Base-by-base conservation (phyloP, 306 rosid genomes). In the Ziziphus jujuba region DNA sequence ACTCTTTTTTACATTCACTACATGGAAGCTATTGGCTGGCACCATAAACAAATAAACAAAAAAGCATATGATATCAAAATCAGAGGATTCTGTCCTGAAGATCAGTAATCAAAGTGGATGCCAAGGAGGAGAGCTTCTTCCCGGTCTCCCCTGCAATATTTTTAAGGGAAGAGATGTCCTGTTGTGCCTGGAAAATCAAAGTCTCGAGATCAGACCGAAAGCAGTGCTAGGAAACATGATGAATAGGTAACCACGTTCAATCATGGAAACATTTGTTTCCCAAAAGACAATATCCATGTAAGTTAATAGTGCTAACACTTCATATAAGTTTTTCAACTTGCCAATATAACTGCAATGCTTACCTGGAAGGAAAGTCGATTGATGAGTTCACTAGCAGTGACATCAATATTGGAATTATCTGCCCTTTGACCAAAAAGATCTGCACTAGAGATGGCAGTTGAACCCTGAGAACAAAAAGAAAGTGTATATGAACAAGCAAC, bases 101-200 rank as follows among this genome's bases (percentile, higher is more conserved):
- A 83, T 90, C 97, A 9, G 95, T 90, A 48, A 90, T 88, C 66
- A 92, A 79, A 63, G 78, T 79, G 82, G 91, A 84, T 21, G 98
- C 98, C 63, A 93, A 75, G 22, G 91, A 81, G 84, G 84, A 80
- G 44, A 93, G 95, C 74, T 85, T 93, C 87, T 93, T 93, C 65
- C 97, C 91, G 2, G 98, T 88, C 82, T 90, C 98, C 53, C 96
- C 98, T 0, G 91, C 98, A 25, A 90, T 88, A 71, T 87, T 90
- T 77, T 79, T 93, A 1, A 93, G 76, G 72, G 97, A 87, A 68
- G 95, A 88, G 14, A 93, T 79, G 78, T 93, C 96, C 76, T 90
- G 91, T 44, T 87, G 96, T 17, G 97, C 93, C 98, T 93, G 81
- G 28, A 63, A 73, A 61, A 25, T 11, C 66, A 47, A 16, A 16